A percentile compares a stretch with the other conserved stretches of the same genome.
Evolutionary conservation across 176 grass and related monocot species (phyloP).

Genomic region (Microstegium vimineum): DNA sequence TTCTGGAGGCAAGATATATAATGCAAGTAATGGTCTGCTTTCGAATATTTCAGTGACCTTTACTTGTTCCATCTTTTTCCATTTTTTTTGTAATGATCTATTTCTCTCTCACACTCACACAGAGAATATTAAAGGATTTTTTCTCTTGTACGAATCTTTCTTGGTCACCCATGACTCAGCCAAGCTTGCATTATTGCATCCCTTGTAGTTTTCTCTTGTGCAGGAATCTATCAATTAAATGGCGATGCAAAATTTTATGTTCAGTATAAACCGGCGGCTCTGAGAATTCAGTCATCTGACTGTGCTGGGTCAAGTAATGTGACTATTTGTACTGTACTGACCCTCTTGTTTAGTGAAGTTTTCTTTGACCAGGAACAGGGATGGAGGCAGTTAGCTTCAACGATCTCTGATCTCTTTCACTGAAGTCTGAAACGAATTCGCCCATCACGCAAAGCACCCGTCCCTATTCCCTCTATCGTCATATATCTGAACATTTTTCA

Average conservation of each 20-base stretch:
- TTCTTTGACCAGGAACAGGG: slow-evolving; percentile 23
- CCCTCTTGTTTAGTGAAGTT: neutral
- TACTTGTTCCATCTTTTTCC: no score
- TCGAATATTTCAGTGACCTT: neutral
- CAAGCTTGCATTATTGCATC: neutral
- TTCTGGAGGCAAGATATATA: neutral
- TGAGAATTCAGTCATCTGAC: neutral
- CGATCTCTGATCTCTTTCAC: neutral
- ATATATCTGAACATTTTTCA: neutral
- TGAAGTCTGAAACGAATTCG: neutral
- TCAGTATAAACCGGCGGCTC: neutral
- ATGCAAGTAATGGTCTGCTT: neutral
- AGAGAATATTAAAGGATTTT: neutral
- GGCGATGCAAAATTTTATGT: neutral
- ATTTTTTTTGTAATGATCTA: no score
- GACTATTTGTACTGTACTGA: neutral
- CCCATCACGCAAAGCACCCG: no score
- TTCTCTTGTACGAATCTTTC: slow-evolving; percentile 17
- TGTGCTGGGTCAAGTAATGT: slow-evolving; percentile 15
- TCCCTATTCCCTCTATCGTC: neutral
- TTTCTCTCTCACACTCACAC: neutral
- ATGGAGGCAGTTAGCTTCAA: neutral
- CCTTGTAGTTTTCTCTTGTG: neutral
- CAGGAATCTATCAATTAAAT: neutral
- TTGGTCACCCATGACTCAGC: slow-evolving; percentile 28